Base-by-base conservation (phyloP, 176 grass and related monocot species). In the Calamus simplicifolius region DNA sequence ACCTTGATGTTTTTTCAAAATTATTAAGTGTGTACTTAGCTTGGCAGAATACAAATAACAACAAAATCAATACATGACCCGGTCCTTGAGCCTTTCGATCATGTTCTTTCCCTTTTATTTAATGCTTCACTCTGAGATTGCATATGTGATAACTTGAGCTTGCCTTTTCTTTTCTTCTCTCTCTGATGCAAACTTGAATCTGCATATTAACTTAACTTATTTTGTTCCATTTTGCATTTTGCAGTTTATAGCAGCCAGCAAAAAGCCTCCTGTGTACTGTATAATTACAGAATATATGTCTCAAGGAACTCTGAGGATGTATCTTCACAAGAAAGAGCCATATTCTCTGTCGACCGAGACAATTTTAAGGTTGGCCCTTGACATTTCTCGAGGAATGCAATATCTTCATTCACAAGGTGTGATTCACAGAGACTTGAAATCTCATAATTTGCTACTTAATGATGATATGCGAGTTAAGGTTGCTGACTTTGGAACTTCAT, bases 211-310 rank as follows among this genome's bases (percentile, higher is more conserved):
- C 35, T 43, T 13, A 43, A 43, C 12, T 43, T 43, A 43, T 12
- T 43, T 10, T 43, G 35, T 43, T 13, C 35, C 10, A 3, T 43
- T 13, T 67, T 10, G 52, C 43, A 50, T 54, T 27, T 54, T 75
- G 67, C 80, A 93, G 88, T 98, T 98, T 72, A 89, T 98, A 48
- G 94, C 94, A 50, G 94, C 94, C 49, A 69, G 62, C 88, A 92
- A 85, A 84, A 92, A 93, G 67, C 94, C 94, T 14, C 94, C 94
- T 3, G 94, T 98, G 49, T 93, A 93, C 81, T 98, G 84, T 72
- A 93, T 98, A 66, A 98, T 98, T 57, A 98, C 88, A 0, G 94
- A 98, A 76, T 98, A 98, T 85, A 98, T 98, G 94, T 98, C 94
- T 19, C 94, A 98, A 80, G 94, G 94, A 23, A 98, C 94, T 52